A percentile compares a stretch with the other conserved stretches of the same genome.
These are phyloP conservation scores for Podaxis sp. DNA, from an alignment of 768 basidiomycete species.

Conservation along the genomic window DNA sequence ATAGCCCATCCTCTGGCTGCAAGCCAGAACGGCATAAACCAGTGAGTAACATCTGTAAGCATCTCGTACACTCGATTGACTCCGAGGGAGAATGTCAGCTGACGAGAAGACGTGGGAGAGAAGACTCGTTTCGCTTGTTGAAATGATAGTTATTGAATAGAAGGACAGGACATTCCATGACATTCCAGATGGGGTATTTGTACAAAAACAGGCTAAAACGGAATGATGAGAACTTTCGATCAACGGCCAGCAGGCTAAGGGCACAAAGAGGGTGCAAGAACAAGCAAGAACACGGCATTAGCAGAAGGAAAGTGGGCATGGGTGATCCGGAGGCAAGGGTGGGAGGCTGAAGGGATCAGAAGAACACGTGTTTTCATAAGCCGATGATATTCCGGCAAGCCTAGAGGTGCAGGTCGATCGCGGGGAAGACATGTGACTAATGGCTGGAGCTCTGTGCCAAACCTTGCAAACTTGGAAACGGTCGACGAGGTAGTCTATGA, in stretches of 20 bases:
- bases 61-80: background rate
- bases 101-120: constrained; percentile 1
- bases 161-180: background rate
- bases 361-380: background rate
- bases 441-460: background rate
- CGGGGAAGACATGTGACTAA: constrained; percentile 7
- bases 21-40: background rate
- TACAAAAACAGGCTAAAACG: background rate
- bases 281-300: background rate
- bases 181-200: background rate
- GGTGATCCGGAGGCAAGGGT: background rate
- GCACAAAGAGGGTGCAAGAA: background rate
- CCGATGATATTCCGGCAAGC: constrained; percentile 8
- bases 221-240: background rate
- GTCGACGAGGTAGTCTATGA: background rate
- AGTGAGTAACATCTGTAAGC: background rate
- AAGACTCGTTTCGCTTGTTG: background rate
- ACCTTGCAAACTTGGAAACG: background rate
- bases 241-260: background rate
- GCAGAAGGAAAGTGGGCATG: background rate
- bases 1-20: background rate
- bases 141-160: background rate
- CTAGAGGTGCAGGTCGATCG: constrained; percentile 4
- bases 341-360: background rate
- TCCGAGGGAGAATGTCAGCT: background rate